phyloP scores from a whole-genome alignment of 2,329 filamentous ascomycete genomes.

The Pseudocercospora cruenta region DNA sequence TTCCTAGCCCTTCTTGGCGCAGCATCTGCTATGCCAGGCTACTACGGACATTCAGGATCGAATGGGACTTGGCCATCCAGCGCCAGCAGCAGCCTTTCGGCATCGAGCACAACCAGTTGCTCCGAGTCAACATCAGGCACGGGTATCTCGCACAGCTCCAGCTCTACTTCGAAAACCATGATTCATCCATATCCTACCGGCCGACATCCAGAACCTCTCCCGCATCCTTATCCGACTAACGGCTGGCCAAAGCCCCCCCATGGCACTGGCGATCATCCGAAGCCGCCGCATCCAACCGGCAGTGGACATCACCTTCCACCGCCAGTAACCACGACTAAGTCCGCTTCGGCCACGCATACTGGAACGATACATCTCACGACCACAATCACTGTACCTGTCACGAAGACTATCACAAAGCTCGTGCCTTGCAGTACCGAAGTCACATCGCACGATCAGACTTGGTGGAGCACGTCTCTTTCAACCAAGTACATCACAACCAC shows the following conservation, averaged over 20 bases:
- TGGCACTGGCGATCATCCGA: not conserved
- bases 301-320: not conserved
- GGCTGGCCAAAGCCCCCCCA: not conserved
- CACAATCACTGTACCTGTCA: constrained; percentile 9
- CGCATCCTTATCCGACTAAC: constrained; percentile 3
- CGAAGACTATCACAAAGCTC: constrained; percentile 10
- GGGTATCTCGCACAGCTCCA: constrained; percentile 25
- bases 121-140: not conserved
- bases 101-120: not conserved
- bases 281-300: constrained; percentile 2
- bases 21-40: not conserved
- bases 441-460: constrained; percentile 12
- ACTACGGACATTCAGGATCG: not conserved
- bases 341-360: not conserved
- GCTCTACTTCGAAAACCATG: not conserved
- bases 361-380: constrained; percentile 3
- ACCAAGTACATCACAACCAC: constrained; percentile 10
- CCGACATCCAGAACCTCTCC: not conserved
- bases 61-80: not conserved
- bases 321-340: not conserved
- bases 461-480: constrained; percentile 18
- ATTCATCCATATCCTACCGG: not conserved
- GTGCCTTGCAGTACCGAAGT: constrained; percentile 16
- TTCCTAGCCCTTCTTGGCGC: not conserved
- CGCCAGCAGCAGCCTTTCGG: not conserved